Conservation (phyloP, 768 basidiomycete genomes). For the Termitomyces sp. region DNA sequence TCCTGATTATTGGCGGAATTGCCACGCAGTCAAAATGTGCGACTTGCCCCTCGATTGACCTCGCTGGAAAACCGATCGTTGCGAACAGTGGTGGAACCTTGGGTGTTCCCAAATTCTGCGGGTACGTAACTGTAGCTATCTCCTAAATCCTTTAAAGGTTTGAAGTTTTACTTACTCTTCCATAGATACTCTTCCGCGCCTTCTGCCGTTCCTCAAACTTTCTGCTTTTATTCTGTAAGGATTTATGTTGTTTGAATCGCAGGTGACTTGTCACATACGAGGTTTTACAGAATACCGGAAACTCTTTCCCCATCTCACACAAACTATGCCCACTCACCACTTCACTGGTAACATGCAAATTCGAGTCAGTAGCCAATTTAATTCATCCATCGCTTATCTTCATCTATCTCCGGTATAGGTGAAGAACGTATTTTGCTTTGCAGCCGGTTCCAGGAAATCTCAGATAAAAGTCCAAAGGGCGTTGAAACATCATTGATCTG, state of each 20-base stretch:
- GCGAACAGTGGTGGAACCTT: slow-evolving; percentile 8
- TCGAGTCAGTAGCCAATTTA: not conserved
- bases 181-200: slow-evolving; percentile 3
- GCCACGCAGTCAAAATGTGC: slow-evolving; percentile 3
- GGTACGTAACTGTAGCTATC: not conserved
- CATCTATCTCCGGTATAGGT: not conserved
- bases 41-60: slow-evolving; percentile 9
- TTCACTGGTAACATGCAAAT: slow-evolving; percentile 1
- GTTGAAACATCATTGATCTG: too few relatives aligned
- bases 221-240: slow-evolving; percentile 8
- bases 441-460: not conserved
- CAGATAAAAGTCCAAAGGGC: not conserved
- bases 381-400: not conserved
- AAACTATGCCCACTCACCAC: not conserved
- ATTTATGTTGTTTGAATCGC: not conserved
- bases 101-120: slow-evolving; percentile 12
- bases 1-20: not conserved
- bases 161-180: not conserved
- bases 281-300: slow-evolving; percentile 4
- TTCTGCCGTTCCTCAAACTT: not conserved
- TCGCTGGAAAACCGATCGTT: slow-evolving; percentile 3
- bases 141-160: not conserved
- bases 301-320: not conserved
- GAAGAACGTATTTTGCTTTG: not conserved
- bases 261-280: not conserved